These are phyloP conservation scores for Psilocybe azurescens DNA, from an alignment of 768 basidiomycete species.

Conservation along the genomic window DNA sequence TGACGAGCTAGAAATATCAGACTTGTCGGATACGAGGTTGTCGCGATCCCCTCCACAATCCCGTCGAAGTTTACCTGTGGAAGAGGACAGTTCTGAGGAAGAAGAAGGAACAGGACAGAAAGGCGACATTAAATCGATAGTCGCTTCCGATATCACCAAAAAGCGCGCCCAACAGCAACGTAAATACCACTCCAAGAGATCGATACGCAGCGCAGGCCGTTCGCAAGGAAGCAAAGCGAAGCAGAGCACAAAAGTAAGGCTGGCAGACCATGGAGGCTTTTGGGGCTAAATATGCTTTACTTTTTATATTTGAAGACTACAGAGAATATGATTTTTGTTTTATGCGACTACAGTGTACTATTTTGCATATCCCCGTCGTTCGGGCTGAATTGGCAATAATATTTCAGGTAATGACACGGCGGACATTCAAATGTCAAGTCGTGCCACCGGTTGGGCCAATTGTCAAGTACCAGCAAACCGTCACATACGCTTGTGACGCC, in stretches of 20 bases:
- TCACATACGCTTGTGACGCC: no score
- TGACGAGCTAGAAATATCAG: constrained; percentile 31
- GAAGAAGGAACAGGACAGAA: constrained; percentile 35
- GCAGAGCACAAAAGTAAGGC: constrained; percentile 69
- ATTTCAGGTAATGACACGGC: not conserved
- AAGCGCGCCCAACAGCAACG: constrained; percentile 64
- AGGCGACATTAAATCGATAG: constrained; percentile 58
- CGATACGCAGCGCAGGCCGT: constrained; percentile 64
- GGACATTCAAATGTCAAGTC: no score
- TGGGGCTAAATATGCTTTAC: constrained; percentile 52
- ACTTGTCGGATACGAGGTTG: constrained; percentile 34
- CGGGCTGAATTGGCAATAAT: not conserved
- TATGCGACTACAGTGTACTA: not conserved
- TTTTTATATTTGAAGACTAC: not conserved
- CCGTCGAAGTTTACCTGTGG: constrained; percentile 44
- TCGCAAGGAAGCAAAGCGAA: constrained; percentile 87
- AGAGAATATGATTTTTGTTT: not conserved
- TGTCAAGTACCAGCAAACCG: no score
- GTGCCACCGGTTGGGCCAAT: no score
- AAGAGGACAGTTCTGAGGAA: constrained; percentile 25
- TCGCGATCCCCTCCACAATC: constrained; percentile 61
- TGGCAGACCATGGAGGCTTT: constrained; percentile 56
- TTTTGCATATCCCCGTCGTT: no score
- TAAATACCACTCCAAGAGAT: constrained; percentile 81
- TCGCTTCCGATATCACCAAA: constrained; percentile 65